Conservation (phyloP, 306 rosid species). For the Vigna angularis region DNA sequence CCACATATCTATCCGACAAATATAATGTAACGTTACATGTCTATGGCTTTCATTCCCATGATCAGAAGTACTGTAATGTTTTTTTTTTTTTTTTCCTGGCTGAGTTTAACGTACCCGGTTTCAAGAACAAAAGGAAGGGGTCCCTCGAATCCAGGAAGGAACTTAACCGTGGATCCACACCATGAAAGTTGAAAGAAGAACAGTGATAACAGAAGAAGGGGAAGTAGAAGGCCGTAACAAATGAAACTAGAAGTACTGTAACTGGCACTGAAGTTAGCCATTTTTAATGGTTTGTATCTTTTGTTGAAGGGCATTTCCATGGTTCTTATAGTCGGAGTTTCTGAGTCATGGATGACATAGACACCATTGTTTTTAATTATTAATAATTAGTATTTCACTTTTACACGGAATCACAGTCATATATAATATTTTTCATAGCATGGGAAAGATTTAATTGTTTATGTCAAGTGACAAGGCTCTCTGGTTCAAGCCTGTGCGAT, state of each 20-base stretch:
- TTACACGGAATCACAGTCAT: not conserved
- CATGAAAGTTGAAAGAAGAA: constrained; percentile 25
- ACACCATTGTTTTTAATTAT: not conserved
- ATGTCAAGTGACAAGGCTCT: too few relatives aligned
- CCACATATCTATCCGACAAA: constrained; percentile 59
- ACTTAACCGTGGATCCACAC: constrained; percentile 43
- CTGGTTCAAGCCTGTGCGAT: too few relatives aligned
- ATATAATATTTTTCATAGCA: not conserved
- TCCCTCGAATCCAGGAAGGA: constrained; percentile 74
- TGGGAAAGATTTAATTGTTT: too few relatives aligned
- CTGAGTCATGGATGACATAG: not conserved
- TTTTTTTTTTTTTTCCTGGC: not conserved
- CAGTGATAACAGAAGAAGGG: constrained; percentile 21
- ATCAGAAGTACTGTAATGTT: too few relatives aligned
- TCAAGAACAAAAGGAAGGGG: constrained; percentile 71
- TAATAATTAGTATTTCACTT: not conserved
- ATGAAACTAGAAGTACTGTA: not conserved
- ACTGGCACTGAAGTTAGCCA: constrained; percentile 28
- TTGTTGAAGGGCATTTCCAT: not conserved
- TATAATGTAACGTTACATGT: not conserved
- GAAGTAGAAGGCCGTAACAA: not conserved
- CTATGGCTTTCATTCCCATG: too few relatives aligned
- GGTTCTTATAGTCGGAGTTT: not conserved
- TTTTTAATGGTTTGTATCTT: not conserved
- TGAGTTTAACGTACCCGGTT: constrained; percentile 61